These are phyloP conservation scores for Microdochium paspali DNA, from an alignment of 2,329 filamentous ascomycete species.

Conservation along the genomic window DNA sequence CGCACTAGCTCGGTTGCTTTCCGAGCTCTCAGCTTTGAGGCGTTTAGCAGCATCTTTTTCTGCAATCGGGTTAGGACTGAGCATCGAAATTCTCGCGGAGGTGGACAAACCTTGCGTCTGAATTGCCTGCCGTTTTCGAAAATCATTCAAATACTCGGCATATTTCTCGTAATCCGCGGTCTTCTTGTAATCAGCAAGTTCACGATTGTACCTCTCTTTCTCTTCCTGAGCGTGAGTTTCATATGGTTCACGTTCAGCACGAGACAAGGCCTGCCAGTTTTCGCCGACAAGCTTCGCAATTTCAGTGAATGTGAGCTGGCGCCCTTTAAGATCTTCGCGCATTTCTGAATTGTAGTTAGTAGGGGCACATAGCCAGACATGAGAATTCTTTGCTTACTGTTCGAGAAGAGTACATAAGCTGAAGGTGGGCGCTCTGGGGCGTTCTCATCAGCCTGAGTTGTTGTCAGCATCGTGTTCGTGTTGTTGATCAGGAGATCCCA, in stretches of 20 bases:
- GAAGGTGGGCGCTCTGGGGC: slow-evolving; percentile 73
- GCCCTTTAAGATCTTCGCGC: slow-evolving; percentile 67
- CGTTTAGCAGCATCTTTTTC: slow-evolving; percentile 41
- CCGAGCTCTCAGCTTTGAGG: slow-evolving; percentile 31
- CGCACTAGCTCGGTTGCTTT: slow-evolving; percentile 26
- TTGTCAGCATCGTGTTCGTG: not conserved
- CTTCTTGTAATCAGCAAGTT: slow-evolving; percentile 69
- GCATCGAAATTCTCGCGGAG: slow-evolving; percentile 2
- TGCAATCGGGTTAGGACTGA: slow-evolving; percentile 10
- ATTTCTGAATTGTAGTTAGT: slow-evolving; percentile 42
- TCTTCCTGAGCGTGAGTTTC: slow-evolving; percentile 63
- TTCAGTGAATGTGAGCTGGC: slow-evolving; percentile 71
- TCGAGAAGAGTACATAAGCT: slow-evolving; percentile 79
- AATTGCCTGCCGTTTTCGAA: slow-evolving; percentile 56
- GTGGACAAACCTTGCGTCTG: slow-evolving; percentile 40
- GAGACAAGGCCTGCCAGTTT: slow-evolving; percentile 65
- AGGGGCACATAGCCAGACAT: not conserved
- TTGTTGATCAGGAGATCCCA: not conserved
- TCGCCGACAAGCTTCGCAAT: slow-evolving; percentile 78
- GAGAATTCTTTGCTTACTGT: slow-evolving; percentile 45
- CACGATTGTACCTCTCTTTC: slow-evolving; percentile 69
- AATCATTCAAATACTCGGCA: not conserved
- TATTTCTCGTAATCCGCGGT: slow-evolving; percentile 30
- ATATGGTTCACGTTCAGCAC: slow-evolving; percentile 59
- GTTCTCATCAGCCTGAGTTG: slow-evolving; percentile 59